A percentile compares a stretch with the other conserved stretches of the same genome.
phyloP scores from a whole-genome alignment of 306 rosid species.

The Trichosanthes cucumerina region DNA sequence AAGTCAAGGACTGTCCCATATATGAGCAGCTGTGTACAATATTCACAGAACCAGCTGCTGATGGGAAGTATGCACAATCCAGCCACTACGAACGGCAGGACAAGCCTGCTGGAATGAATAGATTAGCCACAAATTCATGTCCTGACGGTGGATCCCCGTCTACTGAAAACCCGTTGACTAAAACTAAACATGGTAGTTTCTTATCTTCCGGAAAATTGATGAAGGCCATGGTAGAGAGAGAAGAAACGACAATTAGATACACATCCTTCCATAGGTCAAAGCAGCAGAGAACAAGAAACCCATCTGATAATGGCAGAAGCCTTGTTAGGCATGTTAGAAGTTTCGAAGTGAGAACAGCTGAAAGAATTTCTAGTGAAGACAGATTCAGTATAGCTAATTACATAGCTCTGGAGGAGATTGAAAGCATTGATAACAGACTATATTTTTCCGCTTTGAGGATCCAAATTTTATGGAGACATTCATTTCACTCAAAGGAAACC shows the following conservation, averaged over 20 bases:
- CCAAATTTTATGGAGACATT: slow-evolving; percentile 64
- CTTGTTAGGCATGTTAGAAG: slow-evolving; percentile 54
- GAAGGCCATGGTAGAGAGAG: slow-evolving; percentile 35
- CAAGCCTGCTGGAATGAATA: slow-evolving; percentile 34
- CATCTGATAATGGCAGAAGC: slow-evolving; percentile 54
- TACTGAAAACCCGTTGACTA: slow-evolving; percentile 26
- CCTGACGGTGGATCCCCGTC: slow-evolving; percentile 30
- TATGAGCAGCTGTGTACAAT: slow-evolving; percentile 73
- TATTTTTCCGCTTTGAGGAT: slow-evolving; percentile 59
- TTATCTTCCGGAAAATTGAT: slow-evolving; percentile 26
- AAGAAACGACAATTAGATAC: slow-evolving; percentile 52
- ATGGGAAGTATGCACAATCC: slow-evolving; percentile 74
- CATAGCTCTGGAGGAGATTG: slow-evolving; percentile 66
- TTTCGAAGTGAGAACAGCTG: slow-evolving; percentile 38
- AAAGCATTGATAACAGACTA: slow-evolving; percentile 37
- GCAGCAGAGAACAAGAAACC: slow-evolving; percentile 33
- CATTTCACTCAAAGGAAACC: slow-evolving; percentile 50
- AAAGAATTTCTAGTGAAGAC: slow-evolving; percentile 26
- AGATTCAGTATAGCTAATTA: slow-evolving; percentile 62
- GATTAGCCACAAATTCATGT: slow-evolving; percentile 25
- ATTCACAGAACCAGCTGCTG: slow-evolving; percentile 59
- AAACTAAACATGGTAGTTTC: slow-evolving; percentile 23
- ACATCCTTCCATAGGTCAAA: slow-evolving; percentile 20
- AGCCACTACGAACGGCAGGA: slow-evolving; percentile 66
- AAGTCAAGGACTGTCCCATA: slow-evolving; percentile 68